Evolutionary conservation across 768 basidiomycete species (phyloP), one percentile per base, ranked within the genome.

Genomic region (Gelatoporia subvermispora): DNA sequence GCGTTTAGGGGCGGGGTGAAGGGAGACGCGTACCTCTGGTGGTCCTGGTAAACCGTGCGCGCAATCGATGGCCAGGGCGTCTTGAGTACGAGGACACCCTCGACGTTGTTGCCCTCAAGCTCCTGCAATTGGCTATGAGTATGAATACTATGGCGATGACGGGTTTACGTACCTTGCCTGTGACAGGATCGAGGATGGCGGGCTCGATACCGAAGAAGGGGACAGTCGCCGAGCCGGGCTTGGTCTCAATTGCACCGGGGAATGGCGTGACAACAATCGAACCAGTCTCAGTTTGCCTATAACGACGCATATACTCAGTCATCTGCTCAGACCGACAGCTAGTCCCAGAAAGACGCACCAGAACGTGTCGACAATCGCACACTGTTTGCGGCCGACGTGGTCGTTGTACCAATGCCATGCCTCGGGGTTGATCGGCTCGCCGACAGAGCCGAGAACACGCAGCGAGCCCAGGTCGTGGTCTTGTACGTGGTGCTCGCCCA

Each of bases 381-480:
- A 94, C 66, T 97, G 78, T 56, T 68, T 75, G 60, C 79, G 78
- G 9, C 95, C 96, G 46, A 96, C 93, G 61, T 92, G 81, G 61
- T 96, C 93, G 66, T 95, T 93, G 70, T 94, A 96, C 95, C 95
- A 98, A 60, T 94, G 81, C 95, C 96, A 97, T 10, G 95, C 95
- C 66, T 97, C 95, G 22, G 94, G 93, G 68, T 97, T 97, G 74
- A 99, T 98, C 1, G 96, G 96, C 71, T 99, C 96, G 47, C 95
- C 96, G 39, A 98, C 96, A 50, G 77, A 85, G 20, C 96, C 95
- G 35, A 99, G 72, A 7, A 96, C 86, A 49, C 96, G 83, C 49
- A 99, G 68, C 15, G 77, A 78, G 60, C 76, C 81, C 41, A 99
- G 77, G 64, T 96, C 92, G 68, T 92, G 77, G 9, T 77, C 72